These are phyloP conservation scores for Ceratobasidium sp. DNA, from an alignment of 1,284 basidiomycete species.

Conservation along the genomic window DNA sequence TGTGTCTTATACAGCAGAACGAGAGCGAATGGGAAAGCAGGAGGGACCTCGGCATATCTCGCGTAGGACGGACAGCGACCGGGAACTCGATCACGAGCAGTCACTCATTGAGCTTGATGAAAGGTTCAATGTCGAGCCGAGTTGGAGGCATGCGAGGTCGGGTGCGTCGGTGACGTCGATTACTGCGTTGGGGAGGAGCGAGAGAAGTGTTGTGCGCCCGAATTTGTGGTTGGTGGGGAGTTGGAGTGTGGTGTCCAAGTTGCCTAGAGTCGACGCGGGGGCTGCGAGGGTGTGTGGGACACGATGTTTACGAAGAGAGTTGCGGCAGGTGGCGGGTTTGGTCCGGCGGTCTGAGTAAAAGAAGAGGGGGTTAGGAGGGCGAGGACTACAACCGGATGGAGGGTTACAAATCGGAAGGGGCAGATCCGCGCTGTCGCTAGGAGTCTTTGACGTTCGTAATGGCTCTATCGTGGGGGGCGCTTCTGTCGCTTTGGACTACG, in stretches of 20 bases:
- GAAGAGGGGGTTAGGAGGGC: no score
- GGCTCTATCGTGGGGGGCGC: no score
- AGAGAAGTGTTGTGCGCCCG: background rate
- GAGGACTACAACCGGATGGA: no score
- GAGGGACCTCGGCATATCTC: background rate
- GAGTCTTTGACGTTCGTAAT: no score
- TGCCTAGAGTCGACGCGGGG: constrained; percentile 25
- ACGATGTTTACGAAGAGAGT: constrained; percentile 33
- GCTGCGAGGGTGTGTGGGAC: constrained; percentile 35
- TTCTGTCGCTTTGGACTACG: background rate
- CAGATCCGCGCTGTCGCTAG: no score
- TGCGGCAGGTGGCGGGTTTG: background rate
- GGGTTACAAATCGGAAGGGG: no score
- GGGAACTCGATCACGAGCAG: constrained; percentile 37
- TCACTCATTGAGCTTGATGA: constrained; percentile 34
- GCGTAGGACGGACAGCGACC: constrained; percentile 23
- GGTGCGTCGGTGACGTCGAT: constrained; percentile 7
- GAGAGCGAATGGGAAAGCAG: background rate
- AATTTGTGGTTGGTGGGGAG: background rate
- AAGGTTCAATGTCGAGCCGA: constrained; percentile 30
- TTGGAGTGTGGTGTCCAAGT: constrained; percentile 9
- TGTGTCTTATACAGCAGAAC: background rate
- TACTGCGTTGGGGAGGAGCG: background rate
- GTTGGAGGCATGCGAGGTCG: constrained; percentile 18
- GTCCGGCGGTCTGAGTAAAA: no score